Percentiles rank a stretch among this genome's conserved stretches.
phyloP scores from a whole-genome alignment of 2,329 filamentous ascomycete genomes.

The Fusarium subglutinans region DNA sequence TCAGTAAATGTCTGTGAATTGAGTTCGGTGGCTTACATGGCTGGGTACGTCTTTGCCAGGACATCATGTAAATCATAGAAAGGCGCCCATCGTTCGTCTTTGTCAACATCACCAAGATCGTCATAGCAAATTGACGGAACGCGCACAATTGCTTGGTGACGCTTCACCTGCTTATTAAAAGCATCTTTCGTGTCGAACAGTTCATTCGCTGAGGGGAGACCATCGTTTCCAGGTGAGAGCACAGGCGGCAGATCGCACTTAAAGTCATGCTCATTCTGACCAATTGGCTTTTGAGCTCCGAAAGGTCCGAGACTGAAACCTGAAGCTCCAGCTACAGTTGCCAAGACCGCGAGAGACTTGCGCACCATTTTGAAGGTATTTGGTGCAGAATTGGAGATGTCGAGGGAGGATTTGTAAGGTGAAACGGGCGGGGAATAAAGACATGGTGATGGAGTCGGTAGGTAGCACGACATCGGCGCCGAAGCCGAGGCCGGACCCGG shows the following conservation, averaged over 20 bases:
- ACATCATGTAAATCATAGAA: constrained; percentile 61
- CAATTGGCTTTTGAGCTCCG: constrained; percentile 33
- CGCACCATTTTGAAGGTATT: constrained; percentile 24
- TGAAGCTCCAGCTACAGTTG: constrained; percentile 18
- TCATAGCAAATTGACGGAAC: constrained; percentile 66
- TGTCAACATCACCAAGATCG: constrained; percentile 62
- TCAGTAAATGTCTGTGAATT: background rate
- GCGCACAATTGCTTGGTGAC: constrained; percentile 64
- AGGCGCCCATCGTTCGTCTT: constrained; percentile 64
- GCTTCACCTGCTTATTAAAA: constrained; percentile 53
- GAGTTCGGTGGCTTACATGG: constrained; percentile 48
- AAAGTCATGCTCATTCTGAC: constrained; percentile 26
- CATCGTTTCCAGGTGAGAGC: constrained; percentile 45
- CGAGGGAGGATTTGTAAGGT: background rate
- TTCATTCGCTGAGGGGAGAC: constrained; percentile 44
- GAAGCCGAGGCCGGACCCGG: constrained; percentile 13
- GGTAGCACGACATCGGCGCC: constrained; percentile 28
- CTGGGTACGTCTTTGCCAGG: constrained; percentile 60
- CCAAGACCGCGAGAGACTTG: constrained; percentile 31
- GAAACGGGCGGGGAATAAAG: constrained; percentile 16
- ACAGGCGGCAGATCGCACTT: constrained; percentile 49
- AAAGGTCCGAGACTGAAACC: constrained; percentile 23
- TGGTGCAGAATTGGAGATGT: background rate
- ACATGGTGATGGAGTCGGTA: constrained; percentile 11
- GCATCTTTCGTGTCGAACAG: constrained; percentile 49